These are phyloP conservation scores for Meira miltonrushii DNA, from an alignment of 1,284 basidiomycete genomes.

Conservation along the genomic window DNA sequence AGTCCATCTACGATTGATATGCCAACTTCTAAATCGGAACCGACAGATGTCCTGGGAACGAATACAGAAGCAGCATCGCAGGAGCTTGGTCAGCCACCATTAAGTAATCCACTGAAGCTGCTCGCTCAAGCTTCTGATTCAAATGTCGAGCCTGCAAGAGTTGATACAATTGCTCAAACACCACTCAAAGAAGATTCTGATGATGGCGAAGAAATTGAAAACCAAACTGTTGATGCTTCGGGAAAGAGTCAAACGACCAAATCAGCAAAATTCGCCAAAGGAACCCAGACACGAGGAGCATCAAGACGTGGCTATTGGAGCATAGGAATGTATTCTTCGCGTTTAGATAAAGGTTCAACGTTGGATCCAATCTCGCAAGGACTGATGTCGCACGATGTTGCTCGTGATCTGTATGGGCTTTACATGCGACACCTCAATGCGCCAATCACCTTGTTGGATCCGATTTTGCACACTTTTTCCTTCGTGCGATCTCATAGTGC, in stretches of 20 bases:
- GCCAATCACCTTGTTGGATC: constrained; percentile 32
- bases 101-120: constrained; percentile 16
- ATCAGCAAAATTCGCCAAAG: not conserved
- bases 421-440: constrained; percentile 33
- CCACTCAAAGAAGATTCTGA: constrained; percentile 8
- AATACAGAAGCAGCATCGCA: too few relatives aligned
- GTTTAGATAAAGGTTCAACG: constrained; percentile 6
- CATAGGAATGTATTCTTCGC: constrained; percentile 12
- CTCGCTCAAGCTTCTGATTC: constrained; percentile 16
- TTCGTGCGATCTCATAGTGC: constrained; percentile 27
- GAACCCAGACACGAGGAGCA: not conserved
- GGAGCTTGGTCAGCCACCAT: constrained; percentile 13
- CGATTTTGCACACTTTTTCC: constrained; percentile 30
- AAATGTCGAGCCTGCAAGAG: not conserved
- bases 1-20: too few relatives aligned
- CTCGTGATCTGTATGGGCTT: constrained; percentile 19
- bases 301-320: constrained; percentile 6
- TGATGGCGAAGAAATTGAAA: not conserved
- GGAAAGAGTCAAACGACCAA: not conserved
- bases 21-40: too few relatives aligned
- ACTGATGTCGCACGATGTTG: constrained; percentile 22
- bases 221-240: not conserved
- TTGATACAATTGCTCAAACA: not conserved
- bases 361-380: constrained; percentile 30
- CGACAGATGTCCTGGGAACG: too few relatives aligned